phyloP scores from a whole-genome alignment of 1,284 basidiomycete genomes.

The Heterobasidion annosum region DNA sequence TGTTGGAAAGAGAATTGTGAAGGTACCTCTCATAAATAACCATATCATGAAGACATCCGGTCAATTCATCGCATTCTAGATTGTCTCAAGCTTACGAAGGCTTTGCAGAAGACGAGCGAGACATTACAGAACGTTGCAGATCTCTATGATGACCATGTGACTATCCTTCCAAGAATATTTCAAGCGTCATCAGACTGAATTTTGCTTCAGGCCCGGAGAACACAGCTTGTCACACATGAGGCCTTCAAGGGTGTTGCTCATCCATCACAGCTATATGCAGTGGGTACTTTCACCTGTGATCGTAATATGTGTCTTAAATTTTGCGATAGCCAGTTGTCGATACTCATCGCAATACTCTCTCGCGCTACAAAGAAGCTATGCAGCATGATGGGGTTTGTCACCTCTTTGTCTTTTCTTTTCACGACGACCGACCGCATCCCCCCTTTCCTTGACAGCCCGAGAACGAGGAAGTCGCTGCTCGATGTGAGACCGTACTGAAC shows the following conservation, averaged over 20 bases:
- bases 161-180: not conserved
- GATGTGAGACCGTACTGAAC: constrained; percentile 84
- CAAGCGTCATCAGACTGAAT: not conserved
- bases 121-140: constrained; percentile 68
- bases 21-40: constrained; percentile 27
- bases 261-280: constrained; percentile 62
- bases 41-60: not conserved
- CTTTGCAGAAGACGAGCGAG: constrained; percentile 71
- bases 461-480: constrained; percentile 49
- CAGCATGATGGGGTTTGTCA: constrained; percentile 28
- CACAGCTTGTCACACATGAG: constrained; percentile 68
- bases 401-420: constrained; percentile 4
- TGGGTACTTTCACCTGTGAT: constrained; percentile 19
- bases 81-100: constrained; percentile 70
- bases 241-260: constrained; percentile 67
- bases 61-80: constrained; percentile 27
- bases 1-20: constrained; percentile 76
- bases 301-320: not conserved
- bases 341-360: constrained; percentile 59
- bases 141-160: constrained; percentile 69
- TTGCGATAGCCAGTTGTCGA: constrained; percentile 53
- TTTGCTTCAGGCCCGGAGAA: constrained; percentile 49
- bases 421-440: not conserved
- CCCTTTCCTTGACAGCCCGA: constrained; percentile 30
- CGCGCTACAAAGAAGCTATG: constrained; percentile 50